Conservation (phyloP, 768 basidiomycete species). For the Arthromyces matolae region DNA sequence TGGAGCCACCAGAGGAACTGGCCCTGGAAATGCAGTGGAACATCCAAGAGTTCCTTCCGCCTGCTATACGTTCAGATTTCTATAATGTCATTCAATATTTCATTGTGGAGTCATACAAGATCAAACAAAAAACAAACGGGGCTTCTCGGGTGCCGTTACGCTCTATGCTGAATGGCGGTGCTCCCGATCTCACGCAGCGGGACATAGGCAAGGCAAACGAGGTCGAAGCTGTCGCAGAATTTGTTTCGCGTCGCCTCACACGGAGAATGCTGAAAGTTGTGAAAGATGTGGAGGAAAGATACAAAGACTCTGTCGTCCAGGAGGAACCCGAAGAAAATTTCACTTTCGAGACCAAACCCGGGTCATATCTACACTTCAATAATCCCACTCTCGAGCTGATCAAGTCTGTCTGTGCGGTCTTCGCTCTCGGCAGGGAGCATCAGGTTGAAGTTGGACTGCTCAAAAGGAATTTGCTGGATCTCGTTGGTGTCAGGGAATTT, state of each 20-base stretch:
- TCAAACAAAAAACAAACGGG: constrained; percentile 60
- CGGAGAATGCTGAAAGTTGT: constrained; percentile 74
- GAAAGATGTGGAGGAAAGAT: constrained; percentile 54
- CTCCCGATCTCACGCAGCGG: constrained; percentile 59
- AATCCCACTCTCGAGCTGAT: constrained; percentile 87
- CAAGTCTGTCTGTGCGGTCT: constrained; percentile 82
- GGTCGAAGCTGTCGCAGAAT: constrained; percentile 62
- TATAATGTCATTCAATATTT: constrained; percentile 70
- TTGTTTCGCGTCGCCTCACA: constrained; percentile 78
- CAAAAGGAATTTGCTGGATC: constrained; percentile 84
- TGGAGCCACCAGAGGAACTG: constrained; percentile 66
- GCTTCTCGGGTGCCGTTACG: constrained; percentile 67
- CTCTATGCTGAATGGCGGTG: constrained; percentile 57
- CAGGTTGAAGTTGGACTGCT: constrained; percentile 84
- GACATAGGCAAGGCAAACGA: constrained; percentile 71
- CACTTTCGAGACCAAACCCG: constrained; percentile 83
- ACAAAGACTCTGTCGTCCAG: constrained; percentile 57
- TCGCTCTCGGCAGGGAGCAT: constrained; percentile 76
- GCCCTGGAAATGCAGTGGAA: constrained; percentile 89
- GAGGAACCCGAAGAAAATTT: constrained; percentile 54
- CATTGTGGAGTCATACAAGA: constrained; percentile 79
- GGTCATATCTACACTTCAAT: constrained; percentile 72
- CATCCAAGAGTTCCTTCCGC: constrained; percentile 84
- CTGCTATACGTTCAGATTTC: constrained; percentile 77
- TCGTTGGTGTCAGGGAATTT: constrained; percentile 85